Percentiles rank a stretch among this genome's conserved stretches.
These are phyloP conservation scores for Ajuga chamaepitys DNA, from an alignment of 257 asterid genomes.

Conservation along the genomic window DNA sequence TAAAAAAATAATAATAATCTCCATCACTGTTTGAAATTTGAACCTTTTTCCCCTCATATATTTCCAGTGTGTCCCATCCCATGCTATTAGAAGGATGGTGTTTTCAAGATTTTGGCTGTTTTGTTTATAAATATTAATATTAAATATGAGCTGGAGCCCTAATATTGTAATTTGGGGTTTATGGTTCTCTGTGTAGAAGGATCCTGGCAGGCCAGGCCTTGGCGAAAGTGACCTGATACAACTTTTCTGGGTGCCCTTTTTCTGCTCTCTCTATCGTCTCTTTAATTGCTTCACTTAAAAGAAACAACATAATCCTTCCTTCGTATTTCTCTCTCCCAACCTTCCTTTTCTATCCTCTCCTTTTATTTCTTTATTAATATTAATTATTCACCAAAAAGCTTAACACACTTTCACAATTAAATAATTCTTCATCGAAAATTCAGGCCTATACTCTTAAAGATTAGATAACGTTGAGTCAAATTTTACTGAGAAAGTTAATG, in stretches of 20 bases:
- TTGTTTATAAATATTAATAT: neutral
- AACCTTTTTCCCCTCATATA: too few relatives aligned
- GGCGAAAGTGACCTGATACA: slow-evolving; percentile 53
- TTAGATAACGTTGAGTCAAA: too few relatives aligned
- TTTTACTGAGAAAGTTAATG: too few relatives aligned
- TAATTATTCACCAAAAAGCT: too few relatives aligned
- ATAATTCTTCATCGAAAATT: too few relatives aligned
- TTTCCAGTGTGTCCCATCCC: too few relatives aligned
- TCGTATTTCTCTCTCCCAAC: slow-evolving; percentile 31
- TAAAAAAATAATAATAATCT: too few relatives aligned
- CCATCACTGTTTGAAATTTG: too few relatives aligned
- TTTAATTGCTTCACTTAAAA: slow-evolving; percentile 58
- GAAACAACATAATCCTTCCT: slow-evolving; percentile 36
- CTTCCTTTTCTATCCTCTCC: slow-evolving; percentile 27
- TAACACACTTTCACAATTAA: too few relatives aligned
- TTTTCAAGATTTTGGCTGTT: neutral
- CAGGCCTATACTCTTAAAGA: too few relatives aligned
- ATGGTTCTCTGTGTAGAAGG: slow-evolving; percentile 4
- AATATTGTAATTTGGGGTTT: neutral
- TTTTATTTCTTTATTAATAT: too few relatives aligned
- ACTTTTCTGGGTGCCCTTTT: slow-evolving; percentile 33
- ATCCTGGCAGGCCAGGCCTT: slow-evolving; percentile 27
- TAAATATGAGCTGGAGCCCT: neutral
- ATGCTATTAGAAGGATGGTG: too few relatives aligned
- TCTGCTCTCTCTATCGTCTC: slow-evolving; percentile 23